These are phyloP conservation scores for Cocos nucifera DNA, from an alignment of 176 grass and related monocot species.

Conservation along the genomic window DNA sequence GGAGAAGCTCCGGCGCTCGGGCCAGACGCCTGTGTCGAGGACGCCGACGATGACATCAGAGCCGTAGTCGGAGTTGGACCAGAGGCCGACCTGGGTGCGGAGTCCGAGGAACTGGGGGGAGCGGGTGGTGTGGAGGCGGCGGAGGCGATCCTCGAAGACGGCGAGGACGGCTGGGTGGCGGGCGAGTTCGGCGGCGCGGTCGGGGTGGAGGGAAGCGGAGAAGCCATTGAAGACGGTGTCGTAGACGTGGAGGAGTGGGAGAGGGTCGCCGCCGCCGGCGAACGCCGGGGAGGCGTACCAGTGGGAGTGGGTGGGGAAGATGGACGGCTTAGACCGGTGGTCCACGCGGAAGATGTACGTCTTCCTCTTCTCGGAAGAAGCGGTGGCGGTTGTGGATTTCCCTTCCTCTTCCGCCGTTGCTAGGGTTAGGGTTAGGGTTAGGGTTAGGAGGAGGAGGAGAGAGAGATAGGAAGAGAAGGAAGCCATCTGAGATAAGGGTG, in stretches of 20 bases:
- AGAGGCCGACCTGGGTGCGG: conserved; percentile 70
- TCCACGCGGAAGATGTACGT: conserved; percentile 85
- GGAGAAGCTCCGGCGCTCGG: conserved; percentile 77
- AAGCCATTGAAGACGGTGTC: conserved; percentile 83
- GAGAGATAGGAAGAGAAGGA: conserved; percentile 1
- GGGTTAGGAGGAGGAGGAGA: conserved; percentile 10
- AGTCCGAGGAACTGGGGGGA: conserved; percentile 95
- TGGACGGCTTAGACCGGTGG: conserved; percentile 50
- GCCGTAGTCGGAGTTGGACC: conserved; percentile 88
- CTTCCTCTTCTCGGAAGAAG: conserved; percentile 15
- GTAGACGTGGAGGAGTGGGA: conserved; percentile 70
- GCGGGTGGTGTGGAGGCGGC: conserved; percentile 65
- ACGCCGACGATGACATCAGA: conserved; percentile 80
- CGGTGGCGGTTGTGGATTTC: not conserved
- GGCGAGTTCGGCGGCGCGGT: conserved; percentile 41
- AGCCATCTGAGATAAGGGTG: conserved; percentile 8
- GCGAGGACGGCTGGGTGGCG: conserved; percentile 66
- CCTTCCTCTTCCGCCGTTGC: not conserved
- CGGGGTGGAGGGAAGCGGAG: conserved; percentile 47
- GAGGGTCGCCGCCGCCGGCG: conserved; percentile 14
- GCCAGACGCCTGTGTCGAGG: conserved; percentile 87
- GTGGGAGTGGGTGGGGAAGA: conserved; percentile 60
- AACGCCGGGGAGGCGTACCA: conserved; percentile 76
- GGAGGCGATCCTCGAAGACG: conserved; percentile 70
- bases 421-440: conserved; percentile 18